phyloP scores from a whole-genome alignment of 2,329 filamentous ascomycete genomes.

The Diplodia mutila region DNA sequence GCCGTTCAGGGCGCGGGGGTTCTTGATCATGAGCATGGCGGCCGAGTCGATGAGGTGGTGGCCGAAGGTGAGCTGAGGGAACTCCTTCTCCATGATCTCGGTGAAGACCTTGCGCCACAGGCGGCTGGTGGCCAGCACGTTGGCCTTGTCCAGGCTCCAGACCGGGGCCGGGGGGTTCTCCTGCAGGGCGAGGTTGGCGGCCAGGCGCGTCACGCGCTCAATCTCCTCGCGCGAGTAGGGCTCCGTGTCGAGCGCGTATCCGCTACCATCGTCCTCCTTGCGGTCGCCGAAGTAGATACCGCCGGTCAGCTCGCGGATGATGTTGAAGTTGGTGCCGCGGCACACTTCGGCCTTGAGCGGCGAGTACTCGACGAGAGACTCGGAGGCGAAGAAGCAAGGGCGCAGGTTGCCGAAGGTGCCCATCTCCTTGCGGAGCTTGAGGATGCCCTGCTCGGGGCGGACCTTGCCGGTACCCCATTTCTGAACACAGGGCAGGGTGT shows the following conservation, averaged over 20 bases:
- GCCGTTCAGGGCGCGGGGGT: constrained; percentile 83
- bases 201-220: constrained; percentile 83
- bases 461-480: constrained; percentile 92
- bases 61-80: constrained; percentile 79
- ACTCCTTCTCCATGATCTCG: constrained; percentile 85
- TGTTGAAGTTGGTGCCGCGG: constrained; percentile 86
- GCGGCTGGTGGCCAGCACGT: constrained; percentile 86
- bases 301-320: constrained; percentile 88
- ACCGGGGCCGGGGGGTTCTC: constrained; percentile 77
- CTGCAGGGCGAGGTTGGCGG: constrained; percentile 77
- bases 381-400: constrained; percentile 93
- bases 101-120: constrained; percentile 87
- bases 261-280: constrained; percentile 76
- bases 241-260: constrained; percentile 79
- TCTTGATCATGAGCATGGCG: constrained; percentile 98
- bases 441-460: constrained; percentile 89
- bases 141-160: constrained; percentile 92
- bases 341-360: constrained; percentile 86
- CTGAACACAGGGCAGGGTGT: constrained; percentile 37
- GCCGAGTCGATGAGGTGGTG: constrained; percentile 95
- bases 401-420: constrained; percentile 92
- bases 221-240: constrained; percentile 84
- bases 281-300: constrained; percentile 96
- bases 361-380: constrained; percentile 79
- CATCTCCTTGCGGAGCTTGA: constrained; percentile 91